Base-by-base conservation (phyloP, 345 rosid species). In the Psidium guajava region DNA sequence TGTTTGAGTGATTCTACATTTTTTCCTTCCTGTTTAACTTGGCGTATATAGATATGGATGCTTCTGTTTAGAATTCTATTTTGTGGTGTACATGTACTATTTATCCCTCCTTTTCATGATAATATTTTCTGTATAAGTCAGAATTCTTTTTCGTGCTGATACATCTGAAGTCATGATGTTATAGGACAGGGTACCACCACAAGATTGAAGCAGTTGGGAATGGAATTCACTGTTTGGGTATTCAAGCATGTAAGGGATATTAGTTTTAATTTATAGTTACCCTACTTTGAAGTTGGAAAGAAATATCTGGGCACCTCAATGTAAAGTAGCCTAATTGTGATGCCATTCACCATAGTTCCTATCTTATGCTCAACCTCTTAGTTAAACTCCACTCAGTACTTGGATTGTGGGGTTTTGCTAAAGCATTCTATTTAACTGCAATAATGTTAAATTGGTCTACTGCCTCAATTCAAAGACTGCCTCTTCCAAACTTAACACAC, bases 181-280 rank as follows among this genome's bases (percentile, higher is more conserved):
- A 85, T 86, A 95, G 99, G 99, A 83, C 92, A 28, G 87, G 94
- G 94, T 87, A 95, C 98, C 83, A 97, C 98, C 80, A 91, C 93
- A 86, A 94, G 98, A 93, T 88, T 97, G 91, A 95, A 94, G 93
- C 99, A 95, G 88, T 88, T 95, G 91, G 98, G 99, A 84, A 97
- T 97, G 99, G 99, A 97, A 89, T 97, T 97, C 90, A 94, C 98
- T 53, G 98, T 97, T 81, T 97, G 98, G 99, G 99, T 95, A 85
- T 97, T 97, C 89, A 97, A 97, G 92, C 99, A 97, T 88, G 98
- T 97, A 92, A 36, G 92, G 83, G 58, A 86, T 57, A 81, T 69
- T 69, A 24, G 77, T 69, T 69, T 69, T 18, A 32, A 69, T 36
- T 69, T 69, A 36, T 69, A 69, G 77, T 69, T 69, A 18, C 77